A percentile compares a stretch with the other conserved stretches of the same genome.
phyloP scores from a whole-genome alignment of 192 early-diverging fungal species.

The Phlyctochytrium planicorne region DNA sequence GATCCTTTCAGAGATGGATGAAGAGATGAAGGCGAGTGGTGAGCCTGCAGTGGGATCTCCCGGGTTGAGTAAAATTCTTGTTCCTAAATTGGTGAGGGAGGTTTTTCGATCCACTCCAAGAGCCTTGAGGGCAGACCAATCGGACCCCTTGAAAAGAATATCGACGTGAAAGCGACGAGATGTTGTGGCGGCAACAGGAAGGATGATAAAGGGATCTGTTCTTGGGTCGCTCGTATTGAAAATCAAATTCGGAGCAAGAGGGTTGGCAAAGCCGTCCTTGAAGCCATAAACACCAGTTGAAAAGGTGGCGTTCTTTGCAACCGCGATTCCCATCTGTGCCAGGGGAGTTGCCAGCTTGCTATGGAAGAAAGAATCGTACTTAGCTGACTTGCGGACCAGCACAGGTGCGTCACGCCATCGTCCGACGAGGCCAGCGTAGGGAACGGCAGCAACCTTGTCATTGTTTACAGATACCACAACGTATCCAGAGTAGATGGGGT shows the following conservation, averaged over 20 bases:
- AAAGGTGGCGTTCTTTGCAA: conserved; percentile 8
- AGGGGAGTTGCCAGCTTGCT: neutral
- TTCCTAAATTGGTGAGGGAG: too few relatives aligned
- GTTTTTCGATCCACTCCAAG: too few relatives aligned
- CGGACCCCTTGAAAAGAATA: neutral
- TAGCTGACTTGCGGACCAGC: neutral
- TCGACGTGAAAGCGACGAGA: neutral
- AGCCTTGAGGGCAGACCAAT: too few relatives aligned
- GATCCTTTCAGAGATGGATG: too few relatives aligned
- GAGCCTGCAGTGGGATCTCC: too few relatives aligned
- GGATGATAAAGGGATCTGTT: neutral
- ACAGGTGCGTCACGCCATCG: neutral
- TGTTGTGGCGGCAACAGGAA: neutral
- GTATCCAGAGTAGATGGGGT: conserved; percentile 38
- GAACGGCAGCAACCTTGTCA: neutral
- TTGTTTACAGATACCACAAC: conserved; percentile 6
- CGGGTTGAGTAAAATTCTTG: too few relatives aligned
- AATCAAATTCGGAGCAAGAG: neutral
- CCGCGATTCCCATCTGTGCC: too few relatives aligned
- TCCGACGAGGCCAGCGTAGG: conserved; percentile 28
- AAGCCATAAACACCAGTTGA: neutral
- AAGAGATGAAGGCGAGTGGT: too few relatives aligned
- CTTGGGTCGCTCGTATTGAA: neutral
- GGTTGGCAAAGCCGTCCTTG: neutral
- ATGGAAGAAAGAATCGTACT: neutral